These are phyloP conservation scores for Neonectria faginata DNA, from an alignment of 2,329 filamentous ascomycete species.

Conservation along the genomic window DNA sequence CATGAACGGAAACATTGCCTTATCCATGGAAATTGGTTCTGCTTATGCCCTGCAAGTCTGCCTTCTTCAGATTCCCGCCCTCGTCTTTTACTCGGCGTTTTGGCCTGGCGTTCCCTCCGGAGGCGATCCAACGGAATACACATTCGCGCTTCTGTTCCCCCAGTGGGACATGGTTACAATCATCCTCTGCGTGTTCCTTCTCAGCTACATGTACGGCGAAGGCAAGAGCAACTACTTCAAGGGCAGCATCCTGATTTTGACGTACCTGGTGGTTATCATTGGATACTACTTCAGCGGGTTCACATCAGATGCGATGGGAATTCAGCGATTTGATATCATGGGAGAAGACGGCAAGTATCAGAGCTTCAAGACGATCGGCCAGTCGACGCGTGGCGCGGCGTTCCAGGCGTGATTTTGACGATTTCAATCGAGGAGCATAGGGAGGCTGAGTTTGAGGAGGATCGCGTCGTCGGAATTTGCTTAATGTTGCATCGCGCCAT, in stretches of 20 bases:
- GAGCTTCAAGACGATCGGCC: slow-evolving; percentile 66
- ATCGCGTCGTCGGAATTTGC: slow-evolving; percentile 20
- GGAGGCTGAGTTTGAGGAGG: slow-evolving; percentile 1
- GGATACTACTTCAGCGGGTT: slow-evolving; percentile 88
- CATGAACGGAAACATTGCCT: slow-evolving; percentile 98
- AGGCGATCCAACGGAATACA: slow-evolving; percentile 65
- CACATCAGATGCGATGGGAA: slow-evolving; percentile 58
- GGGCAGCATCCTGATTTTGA: slow-evolving; percentile 91
- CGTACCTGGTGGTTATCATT: slow-evolving; percentile 90
- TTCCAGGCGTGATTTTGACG: slow-evolving; percentile 38
- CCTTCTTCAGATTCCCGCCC: slow-evolving; percentile 89
- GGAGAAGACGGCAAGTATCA: slow-evolving; percentile 62
- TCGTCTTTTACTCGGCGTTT: slow-evolving; percentile 90
- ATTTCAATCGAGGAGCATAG: not conserved
- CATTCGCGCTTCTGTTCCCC: slow-evolving; percentile 91
- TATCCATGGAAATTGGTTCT: slow-evolving; percentile 99
- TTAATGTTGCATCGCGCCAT: slow-evolving; percentile 35
- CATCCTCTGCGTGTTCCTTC: slow-evolving; percentile 93
- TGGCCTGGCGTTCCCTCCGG: slow-evolving; percentile 62
- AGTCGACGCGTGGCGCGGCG: slow-evolving; percentile 51
- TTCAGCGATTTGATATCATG: slow-evolving; percentile 66
- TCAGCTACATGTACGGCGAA: slow-evolving; percentile 98
- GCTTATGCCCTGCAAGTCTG: slow-evolving; percentile 97
- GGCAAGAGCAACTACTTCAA: slow-evolving; percentile 99
- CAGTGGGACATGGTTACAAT: slow-evolving; percentile 99